phyloP scores from a whole-genome alignment of 2,329 filamentous ascomycete species.

The Thielaviopsis euricoi region DNA sequence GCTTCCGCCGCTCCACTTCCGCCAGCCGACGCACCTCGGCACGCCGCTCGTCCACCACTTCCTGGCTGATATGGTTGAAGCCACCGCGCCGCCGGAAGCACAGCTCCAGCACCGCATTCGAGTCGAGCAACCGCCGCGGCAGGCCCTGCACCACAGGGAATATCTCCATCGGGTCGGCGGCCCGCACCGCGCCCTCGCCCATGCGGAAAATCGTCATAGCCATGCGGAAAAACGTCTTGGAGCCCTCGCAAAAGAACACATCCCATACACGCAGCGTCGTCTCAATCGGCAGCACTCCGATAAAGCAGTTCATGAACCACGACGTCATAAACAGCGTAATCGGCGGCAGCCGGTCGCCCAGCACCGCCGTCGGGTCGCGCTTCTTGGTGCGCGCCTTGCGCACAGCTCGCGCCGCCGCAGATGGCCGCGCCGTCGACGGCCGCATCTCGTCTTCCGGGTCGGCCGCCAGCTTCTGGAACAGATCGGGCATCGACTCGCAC shows the following conservation, averaged over 20 bases:
- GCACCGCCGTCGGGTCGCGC: conserved; percentile 23
- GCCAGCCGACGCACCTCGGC: conserved; percentile 45
- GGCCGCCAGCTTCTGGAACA: conserved; percentile 78
- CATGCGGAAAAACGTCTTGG: conserved; percentile 83
- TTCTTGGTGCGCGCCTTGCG: conserved; percentile 19
- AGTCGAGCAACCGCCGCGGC: conserved; percentile 65
- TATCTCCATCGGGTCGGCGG: conserved; percentile 85
- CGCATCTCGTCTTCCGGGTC: conserved; percentile 43
- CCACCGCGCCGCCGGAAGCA: conserved; percentile 69
- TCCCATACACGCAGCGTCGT: conserved; percentile 89
- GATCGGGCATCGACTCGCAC: conserved; percentile 61
- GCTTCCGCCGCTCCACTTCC: conserved; percentile 23
- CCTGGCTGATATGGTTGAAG: conserved; percentile 67
- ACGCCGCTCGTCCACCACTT: conserved; percentile 61
- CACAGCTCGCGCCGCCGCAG: conserved; percentile 12
- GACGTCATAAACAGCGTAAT: conserved; percentile 86
- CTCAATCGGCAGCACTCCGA: conserved; percentile 82
- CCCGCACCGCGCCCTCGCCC: conserved; percentile 64
- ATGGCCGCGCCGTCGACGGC: conserved; percentile 14
- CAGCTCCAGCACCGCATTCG: conserved; percentile 64
- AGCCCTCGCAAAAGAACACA: conserved; percentile 87
- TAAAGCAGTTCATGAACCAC: conserved; percentile 97
- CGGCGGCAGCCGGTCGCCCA: conserved; percentile 53
- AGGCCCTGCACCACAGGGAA: conserved; percentile 86
- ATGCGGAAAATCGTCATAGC: conserved; percentile 83